Percentiles rank a stretch among this genome's conserved stretches.
These are phyloP conservation scores for Amanita jacksonii DNA, from an alignment of 768 basidiomycete species.

Conservation along the genomic window DNA sequence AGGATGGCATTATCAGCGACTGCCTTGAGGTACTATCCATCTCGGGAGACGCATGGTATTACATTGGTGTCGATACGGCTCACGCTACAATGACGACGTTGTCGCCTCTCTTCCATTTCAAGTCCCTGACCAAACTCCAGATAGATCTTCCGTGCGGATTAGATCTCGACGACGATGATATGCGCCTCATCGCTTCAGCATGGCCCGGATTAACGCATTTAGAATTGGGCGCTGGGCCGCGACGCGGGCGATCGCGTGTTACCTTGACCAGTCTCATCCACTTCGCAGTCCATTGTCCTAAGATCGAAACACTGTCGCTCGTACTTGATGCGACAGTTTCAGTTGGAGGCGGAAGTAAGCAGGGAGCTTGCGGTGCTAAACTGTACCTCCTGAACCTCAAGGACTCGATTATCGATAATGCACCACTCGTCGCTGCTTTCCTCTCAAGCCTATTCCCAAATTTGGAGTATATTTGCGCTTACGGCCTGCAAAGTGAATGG, in stretches of 20 bases:
- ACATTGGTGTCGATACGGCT: not conserved
- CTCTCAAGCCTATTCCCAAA: conserved; percentile 3
- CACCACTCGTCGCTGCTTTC: not conserved
- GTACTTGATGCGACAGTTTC: not conserved
- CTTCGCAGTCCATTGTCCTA: not conserved
- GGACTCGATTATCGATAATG: not conserved
- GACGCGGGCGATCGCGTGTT: not conserved
- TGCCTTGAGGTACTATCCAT: not conserved
- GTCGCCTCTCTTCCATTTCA: conserved; percentile 3
- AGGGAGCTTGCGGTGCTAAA: not conserved
- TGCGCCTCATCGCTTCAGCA: not conserved
- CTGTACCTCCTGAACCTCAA: not conserved
- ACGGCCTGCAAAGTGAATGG: not conserved
- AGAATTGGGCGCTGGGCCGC: not conserved
- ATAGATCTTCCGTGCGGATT: not conserved
- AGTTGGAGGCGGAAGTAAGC: not conserved
- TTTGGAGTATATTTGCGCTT: not conserved
- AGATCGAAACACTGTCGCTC: not conserved
- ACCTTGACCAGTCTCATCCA: not conserved
- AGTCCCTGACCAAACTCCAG: not conserved
- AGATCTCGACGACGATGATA: not conserved
- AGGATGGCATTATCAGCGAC: not conserved
- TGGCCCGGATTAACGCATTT: not conserved
- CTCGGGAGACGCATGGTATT: not conserved
- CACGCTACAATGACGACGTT: not conserved